phyloP scores from a whole-genome alignment of 192 early-diverging fungal species.

The Gigaspora rosea region DNA sequence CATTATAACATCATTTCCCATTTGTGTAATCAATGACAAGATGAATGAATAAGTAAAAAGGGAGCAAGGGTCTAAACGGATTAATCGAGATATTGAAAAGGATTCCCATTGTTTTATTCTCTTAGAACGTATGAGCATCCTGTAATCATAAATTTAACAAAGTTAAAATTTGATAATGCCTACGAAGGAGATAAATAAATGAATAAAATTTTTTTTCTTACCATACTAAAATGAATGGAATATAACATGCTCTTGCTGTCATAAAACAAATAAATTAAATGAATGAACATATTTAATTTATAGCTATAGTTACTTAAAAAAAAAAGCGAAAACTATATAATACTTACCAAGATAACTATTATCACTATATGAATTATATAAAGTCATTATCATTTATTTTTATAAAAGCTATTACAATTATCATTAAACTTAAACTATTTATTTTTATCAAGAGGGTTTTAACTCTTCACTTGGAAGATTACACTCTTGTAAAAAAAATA shows the following conservation, averaged over 20 bases:
- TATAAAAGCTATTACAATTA: too few relatives aligned
- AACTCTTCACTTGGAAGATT: too few relatives aligned
- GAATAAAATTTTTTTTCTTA: neutral
- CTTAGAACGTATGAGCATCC: neutral
- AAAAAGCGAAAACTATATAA: neutral
- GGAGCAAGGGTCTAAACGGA: slow-evolving; percentile 3
- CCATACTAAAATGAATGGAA: slow-evolving; percentile 10
- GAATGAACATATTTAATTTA: neutral
- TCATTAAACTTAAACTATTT: too few relatives aligned
- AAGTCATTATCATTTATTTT: too few relatives aligned
- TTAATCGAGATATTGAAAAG: neutral
- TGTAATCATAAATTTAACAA: neutral
- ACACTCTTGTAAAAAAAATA: too few relatives aligned
- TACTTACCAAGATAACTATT: slow-evolving; percentile 17
- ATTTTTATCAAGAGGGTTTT: too few relatives aligned
- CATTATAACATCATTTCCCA: slow-evolving; percentile 3
- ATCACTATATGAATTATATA: neutral
- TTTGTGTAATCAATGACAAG: neutral
- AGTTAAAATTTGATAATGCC: neutral
- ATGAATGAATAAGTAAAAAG: slow-evolving; percentile 13
- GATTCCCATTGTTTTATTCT: neutral
- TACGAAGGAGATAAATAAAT: neutral
- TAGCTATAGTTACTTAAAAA: neutral
- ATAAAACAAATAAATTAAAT: slow-evolving; percentile 3
- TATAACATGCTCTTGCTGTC: slow-evolving; percentile 10